Evolutionary conservation across 2,329 filamentous ascomycete genomes (phyloP).

Genomic region (Pseudonectria foliicola): DNA sequence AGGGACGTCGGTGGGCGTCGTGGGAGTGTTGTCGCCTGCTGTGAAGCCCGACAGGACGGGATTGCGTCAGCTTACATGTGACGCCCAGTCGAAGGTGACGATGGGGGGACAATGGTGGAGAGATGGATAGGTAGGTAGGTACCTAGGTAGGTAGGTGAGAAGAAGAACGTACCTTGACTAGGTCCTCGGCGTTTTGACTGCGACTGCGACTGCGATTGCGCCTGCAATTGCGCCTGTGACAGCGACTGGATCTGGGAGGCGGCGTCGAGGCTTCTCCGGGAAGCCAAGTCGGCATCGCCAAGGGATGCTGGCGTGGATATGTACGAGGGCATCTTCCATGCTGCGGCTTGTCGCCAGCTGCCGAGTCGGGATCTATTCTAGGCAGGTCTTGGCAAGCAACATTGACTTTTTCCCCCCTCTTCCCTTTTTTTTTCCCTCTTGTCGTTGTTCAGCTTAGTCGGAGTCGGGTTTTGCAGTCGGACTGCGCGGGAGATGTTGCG

Average conservation of each 20-base stretch:
- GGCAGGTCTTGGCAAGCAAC: not conserved
- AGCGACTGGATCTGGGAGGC: too few relatives aligned
- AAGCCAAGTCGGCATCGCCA: constrained; percentile 22
- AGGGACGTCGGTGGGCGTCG: constrained; percentile 14
- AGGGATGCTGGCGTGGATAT: constrained; percentile 20
- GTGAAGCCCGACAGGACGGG: not conserved
- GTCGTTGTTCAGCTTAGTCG: too few relatives aligned
- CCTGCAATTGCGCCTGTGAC: too few relatives aligned
- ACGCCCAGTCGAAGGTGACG: constrained; percentile 1
- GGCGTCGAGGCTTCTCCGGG: constrained; percentile 19
- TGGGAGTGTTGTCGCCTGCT: constrained; percentile 15
- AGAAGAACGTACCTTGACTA: too few relatives aligned
- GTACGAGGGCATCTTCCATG: constrained; percentile 30
- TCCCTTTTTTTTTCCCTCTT: too few relatives aligned
- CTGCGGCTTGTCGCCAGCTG: constrained; percentile 19
- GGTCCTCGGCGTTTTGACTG: too few relatives aligned
- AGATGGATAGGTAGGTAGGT: not conserved
- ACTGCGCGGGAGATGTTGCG: too few relatives aligned
- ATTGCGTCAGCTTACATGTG: constrained; percentile 20
- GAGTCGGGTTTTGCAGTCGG: too few relatives aligned
- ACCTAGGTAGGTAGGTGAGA: too few relatives aligned
- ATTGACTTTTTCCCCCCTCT: too few relatives aligned
- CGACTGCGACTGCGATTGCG: too few relatives aligned
- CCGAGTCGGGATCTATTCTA: constrained; percentile 2
- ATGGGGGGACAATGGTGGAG: not conserved